These are phyloP conservation scores for Diplotaxis tenuifolia DNA, from an alignment of 345 rosid species.

Conservation along the genomic window DNA sequence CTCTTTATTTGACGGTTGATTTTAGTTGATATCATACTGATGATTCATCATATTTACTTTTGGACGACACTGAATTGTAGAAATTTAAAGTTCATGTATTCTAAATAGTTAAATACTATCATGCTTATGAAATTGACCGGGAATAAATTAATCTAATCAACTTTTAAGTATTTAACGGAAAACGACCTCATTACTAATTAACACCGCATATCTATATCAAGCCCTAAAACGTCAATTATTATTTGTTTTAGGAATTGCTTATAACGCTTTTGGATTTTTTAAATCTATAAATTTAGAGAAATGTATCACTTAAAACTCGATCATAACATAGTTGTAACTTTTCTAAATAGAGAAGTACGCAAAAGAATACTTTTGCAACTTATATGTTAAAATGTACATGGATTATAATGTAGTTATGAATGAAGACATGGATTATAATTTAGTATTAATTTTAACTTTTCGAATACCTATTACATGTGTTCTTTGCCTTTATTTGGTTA, in stretches of 20 bases:
- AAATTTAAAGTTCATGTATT: neutral
- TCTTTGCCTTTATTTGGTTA: neutral
- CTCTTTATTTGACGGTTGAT: neutral
- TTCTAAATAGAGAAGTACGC: neutral
- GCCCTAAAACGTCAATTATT: neutral
- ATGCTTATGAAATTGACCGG: no score
- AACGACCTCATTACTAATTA: neutral
- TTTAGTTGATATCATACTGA: neutral
- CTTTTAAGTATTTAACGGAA: neutral
- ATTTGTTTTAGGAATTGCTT: neutral
- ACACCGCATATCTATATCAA: neutral
- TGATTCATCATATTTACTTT: no score
- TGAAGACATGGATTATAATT: neutral
- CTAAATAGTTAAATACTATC: neutral
- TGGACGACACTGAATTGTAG: slow-evolving; percentile 6
- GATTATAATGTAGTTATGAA: neutral
- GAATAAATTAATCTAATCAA: neutral
- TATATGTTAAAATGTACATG: neutral
- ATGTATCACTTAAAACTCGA: neutral
- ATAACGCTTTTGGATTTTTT: neutral
- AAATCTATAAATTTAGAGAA: neutral
- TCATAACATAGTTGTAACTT: neutral
- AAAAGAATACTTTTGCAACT: neutral
- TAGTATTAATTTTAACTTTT: neutral
- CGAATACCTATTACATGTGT: neutral